Percentiles rank a stretch among this genome's conserved stretches.
Conservation (phyloP, 106 monocot species). For the Iris macrosiphon region DNA sequence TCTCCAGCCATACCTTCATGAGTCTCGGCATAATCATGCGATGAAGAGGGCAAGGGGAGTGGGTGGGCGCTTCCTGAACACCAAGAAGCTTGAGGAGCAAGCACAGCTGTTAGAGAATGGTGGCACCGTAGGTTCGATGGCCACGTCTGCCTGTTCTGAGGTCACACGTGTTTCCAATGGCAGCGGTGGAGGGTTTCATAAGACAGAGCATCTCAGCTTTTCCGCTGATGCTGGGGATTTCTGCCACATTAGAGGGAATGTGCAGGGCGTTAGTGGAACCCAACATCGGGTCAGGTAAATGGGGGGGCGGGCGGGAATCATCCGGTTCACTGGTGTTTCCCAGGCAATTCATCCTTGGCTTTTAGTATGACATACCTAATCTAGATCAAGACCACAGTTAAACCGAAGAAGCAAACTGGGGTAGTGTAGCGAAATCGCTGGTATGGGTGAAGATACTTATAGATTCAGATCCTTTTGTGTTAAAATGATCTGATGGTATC, state of each 20-base stretch:
- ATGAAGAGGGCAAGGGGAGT: neutral
- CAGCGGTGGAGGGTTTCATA: constrained; percentile 1
- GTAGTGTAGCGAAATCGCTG: neutral
- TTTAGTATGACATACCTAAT: too few relatives aligned
- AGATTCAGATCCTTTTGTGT: neutral
- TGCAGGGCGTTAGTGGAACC: neutral
- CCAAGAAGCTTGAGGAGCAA: constrained; percentile 11
- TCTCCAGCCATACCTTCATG: constrained; percentile 3
- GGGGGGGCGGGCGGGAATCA: constrained; percentile 7
- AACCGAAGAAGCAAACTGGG: neutral
- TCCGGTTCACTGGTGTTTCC: neutral
- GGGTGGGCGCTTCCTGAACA: constrained; percentile 2
- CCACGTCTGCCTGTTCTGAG: constrained; percentile 10
- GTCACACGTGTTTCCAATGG: constrained; percentile 13
- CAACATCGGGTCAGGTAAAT: constrained; percentile 3
- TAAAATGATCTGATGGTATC: too few relatives aligned
- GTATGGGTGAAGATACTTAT: neutral
- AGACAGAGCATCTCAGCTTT: constrained; percentile 1
- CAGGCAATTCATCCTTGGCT: constrained; percentile 65
- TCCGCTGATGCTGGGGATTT: neutral
- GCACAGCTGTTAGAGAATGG: neutral
- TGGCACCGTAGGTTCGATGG: neutral
- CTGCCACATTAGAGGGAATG: neutral
- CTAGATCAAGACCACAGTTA: too few relatives aligned
- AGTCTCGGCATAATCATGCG: neutral